These are phyloP conservation scores for Syzygium grande DNA, from an alignment of 345 rosid species.

Conservation along the genomic window DNA sequence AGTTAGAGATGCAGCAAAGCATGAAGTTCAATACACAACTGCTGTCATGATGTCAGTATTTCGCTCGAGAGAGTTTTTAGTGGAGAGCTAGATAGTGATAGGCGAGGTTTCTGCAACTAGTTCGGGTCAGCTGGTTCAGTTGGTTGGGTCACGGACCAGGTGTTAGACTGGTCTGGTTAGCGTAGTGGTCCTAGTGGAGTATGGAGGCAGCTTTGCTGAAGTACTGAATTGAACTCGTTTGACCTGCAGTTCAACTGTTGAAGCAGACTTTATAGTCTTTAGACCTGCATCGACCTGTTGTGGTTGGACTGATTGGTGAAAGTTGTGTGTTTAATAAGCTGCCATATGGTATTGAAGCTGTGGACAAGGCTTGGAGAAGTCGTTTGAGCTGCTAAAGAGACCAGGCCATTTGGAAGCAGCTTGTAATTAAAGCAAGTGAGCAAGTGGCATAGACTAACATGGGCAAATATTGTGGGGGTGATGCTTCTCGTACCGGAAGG, in stretches of 20 bases:
- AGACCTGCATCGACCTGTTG: background rate
- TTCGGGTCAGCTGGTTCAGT: background rate
- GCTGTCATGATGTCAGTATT: background rate
- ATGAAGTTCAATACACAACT: background rate
- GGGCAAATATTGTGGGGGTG: background rate
- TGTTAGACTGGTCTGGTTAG: background rate
- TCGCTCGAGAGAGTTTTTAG: background rate
- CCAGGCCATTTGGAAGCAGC: background rate
- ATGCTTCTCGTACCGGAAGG: background rate
- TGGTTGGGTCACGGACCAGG: background rate
- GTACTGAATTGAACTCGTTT: background rate
- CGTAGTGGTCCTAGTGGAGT: background rate
- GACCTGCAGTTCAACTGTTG: background rate
- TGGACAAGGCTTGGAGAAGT: background rate
- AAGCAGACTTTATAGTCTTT: background rate
- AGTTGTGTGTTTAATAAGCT: background rate
- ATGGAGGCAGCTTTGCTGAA: background rate
- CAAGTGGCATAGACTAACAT: background rate
- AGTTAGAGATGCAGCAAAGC: background rate
- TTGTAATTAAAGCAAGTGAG: background rate
- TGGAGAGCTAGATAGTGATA: background rate
- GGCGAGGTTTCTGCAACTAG: background rate
- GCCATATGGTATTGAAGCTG: background rate
- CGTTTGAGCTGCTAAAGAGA: background rate
- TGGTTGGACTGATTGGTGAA: background rate